phyloP scores from a whole-genome alignment of 495 filamentous ascomycete genomes.

The Lasiosphaeria ovina region DNA sequence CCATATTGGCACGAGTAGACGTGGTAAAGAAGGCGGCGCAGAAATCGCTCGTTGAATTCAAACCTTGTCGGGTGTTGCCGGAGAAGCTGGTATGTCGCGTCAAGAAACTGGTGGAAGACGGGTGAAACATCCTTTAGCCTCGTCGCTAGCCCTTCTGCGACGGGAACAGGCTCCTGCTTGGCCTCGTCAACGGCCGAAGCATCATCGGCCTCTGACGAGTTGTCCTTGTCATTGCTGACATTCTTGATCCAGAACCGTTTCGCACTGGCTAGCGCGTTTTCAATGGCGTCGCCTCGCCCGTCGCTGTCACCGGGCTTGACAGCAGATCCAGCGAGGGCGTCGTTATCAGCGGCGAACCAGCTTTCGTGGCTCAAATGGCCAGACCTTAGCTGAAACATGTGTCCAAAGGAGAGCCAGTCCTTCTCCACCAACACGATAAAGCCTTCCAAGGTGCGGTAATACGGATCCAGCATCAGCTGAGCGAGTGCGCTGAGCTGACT shows the following conservation, averaged over 20 bases:
- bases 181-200: conserved; percentile 49
- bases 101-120: conserved; percentile 97
- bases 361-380: conserved; percentile 86
- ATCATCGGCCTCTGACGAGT: conserved; percentile 54
- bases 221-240: conserved; percentile 62
- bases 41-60: conserved; percentile 95
- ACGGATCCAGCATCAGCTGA: conserved; percentile 92
- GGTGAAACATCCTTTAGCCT: conserved; percentile 84
- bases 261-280: conserved; percentile 82
- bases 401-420: conserved; percentile 96
- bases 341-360: conserved; percentile 88
- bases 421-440: conserved; percentile 96
- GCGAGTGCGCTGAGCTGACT: conserved; percentile 92
- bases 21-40: conserved; percentile 88
- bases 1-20: conserved; percentile 96
- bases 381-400: conserved; percentile 91
- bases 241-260: conserved; percentile 87
- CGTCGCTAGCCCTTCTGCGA: conserved; percentile 45
- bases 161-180: conserved; percentile 22
- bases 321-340: conserved; percentile 51
- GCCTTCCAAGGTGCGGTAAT: conserved; percentile 91
- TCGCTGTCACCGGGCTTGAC: conserved; percentile 56
- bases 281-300: conserved; percentile 70
- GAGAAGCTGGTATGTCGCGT: conserved; percentile 88
- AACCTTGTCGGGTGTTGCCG: conserved; percentile 87